Base-by-base conservation (phyloP, 1,284 basidiomycete genomes). In the Ganoderma lingzhi region DNA sequence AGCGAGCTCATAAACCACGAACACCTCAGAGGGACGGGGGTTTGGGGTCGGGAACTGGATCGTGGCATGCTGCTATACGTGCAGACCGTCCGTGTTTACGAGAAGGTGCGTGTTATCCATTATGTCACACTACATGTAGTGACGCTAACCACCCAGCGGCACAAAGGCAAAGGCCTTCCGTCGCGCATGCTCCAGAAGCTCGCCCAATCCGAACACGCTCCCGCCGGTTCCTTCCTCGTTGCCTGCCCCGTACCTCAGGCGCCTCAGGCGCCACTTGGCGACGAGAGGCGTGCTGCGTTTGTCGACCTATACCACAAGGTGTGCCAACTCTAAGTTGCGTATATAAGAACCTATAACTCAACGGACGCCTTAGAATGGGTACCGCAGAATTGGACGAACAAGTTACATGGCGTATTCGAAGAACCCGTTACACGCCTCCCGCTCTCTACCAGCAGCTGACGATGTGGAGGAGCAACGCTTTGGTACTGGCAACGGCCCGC, bases 11-110 rank as follows among this genome's bases (percentile, higher is more conserved):
- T 78, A 8, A 76, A 79, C 6, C 70, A 77, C 8, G 74, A 76
- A 17, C 60, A 66, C 39, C 77, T 78, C 60, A 80, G 77, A 53
- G 81, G 81, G 0, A 76, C 79, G 0, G 79, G 80, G 3, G 79
- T 76, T 42, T 82, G 79, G 80, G 79, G 79, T 3, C 63, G 45
- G 3, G 79, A 82, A 62, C 62, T 81, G 63, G 74, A 80, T 64
- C 9, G 66, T 1, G 80, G 79, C 8, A 62, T 63, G 30, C 61
- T 81, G 28, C 10, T 81, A 8, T 80, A 80, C 65, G 60, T 82
- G 15, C 39, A 76, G 12, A 68, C 74, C 41, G 64, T 80, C 28
- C 66, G 62, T 2, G 77, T 80, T 0, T 68, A 78, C 1, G 64
- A 73, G 30, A 17, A 71, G 70, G 80, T 80, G 37, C 37, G 70